phyloP scores from a whole-genome alignment of 2,329 filamentous ascomycete genomes.

The Elsinoe australis region DNA sequence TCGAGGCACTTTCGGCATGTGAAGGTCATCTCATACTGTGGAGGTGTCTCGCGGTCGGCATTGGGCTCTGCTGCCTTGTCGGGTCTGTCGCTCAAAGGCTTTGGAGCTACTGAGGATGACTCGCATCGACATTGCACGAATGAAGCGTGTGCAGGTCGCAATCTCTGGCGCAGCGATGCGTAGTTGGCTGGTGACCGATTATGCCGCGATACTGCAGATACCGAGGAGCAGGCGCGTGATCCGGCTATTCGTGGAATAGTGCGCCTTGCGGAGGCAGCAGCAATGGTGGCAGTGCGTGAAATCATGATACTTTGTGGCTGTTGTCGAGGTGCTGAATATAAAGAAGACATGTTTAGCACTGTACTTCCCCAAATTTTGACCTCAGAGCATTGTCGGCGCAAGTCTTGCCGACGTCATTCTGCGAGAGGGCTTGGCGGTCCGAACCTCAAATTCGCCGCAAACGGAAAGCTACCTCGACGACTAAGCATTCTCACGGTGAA shows the following conservation, averaged over 20 bases:
- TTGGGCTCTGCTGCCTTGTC: slow-evolving; percentile 23
- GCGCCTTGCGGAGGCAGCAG: neutral
- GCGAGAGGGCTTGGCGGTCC: slow-evolving; percentile 3
- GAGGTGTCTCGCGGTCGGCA: slow-evolving; percentile 38
- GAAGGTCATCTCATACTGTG: slow-evolving; percentile 80
- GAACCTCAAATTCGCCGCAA: slow-evolving; percentile 18
- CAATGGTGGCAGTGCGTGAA: neutral
- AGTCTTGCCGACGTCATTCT: slow-evolving; percentile 15
- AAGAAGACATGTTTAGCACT: too few species aligned
- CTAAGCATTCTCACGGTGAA: neutral
- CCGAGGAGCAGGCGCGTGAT: too few species aligned
- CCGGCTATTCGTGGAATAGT: neutral
- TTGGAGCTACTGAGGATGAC: slow-evolving; percentile 17
- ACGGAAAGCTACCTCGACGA: slow-evolving; percentile 12
- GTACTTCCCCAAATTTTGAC: neutral
- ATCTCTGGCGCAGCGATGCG: slow-evolving; percentile 20
- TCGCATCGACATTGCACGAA: slow-evolving; percentile 19
- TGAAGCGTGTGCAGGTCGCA: slow-evolving; percentile 17
- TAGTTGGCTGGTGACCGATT: neutral
- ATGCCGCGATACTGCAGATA: too few species aligned
- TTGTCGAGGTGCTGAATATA: too few species aligned
- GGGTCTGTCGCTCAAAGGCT: slow-evolving; percentile 27
- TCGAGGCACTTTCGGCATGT: slow-evolving; percentile 73
- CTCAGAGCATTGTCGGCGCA: neutral
- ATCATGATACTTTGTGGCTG: neutral